Conservation (phyloP, 352 stramenopile genomes). For the Globisporangium echinulatum region DNA sequence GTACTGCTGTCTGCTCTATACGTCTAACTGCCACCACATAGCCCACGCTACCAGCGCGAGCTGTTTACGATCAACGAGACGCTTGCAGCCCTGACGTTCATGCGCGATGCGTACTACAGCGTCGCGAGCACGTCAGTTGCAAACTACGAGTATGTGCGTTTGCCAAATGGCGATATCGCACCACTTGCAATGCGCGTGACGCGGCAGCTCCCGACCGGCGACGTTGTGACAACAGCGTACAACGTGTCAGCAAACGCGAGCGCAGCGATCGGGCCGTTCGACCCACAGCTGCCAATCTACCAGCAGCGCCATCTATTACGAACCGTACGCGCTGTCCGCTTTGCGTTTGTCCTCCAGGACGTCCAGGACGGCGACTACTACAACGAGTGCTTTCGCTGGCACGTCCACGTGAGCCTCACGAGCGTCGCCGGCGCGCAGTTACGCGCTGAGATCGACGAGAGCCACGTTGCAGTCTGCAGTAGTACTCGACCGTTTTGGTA, state of each 20-base stretch:
- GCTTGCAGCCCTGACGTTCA: slow-evolving; percentile 45
- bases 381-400: slow-evolving; percentile 82
- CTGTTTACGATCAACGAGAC: slow-evolving; percentile 77
- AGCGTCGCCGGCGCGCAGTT: slow-evolving; percentile 44
- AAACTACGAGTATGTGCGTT: slow-evolving; percentile 72
- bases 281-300: slow-evolving; percentile 21
- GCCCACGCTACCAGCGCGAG: slow-evolving; percentile 52
- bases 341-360: slow-evolving; percentile 61
- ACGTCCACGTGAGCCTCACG: slow-evolving; percentile 45
- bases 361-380: slow-evolving; percentile 73
- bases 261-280: slow-evolving; percentile 51
- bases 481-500: slow-evolving; percentile 38
- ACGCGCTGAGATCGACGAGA: slow-evolving; percentile 51
- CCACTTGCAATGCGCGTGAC: slow-evolving; percentile 34
- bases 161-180: slow-evolving; percentile 18
- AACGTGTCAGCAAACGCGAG: slow-evolving; percentile 26
- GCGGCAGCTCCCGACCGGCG: slow-evolving; percentile 23
- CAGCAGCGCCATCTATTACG: slow-evolving; percentile 44
- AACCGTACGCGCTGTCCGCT: slow-evolving; percentile 32
- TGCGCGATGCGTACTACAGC: slow-evolving; percentile 76
- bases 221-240: slow-evolving; percentile 32
- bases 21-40: slow-evolving; percentile 4
- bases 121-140: slow-evolving; percentile 59
- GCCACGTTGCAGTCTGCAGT: slow-evolving; percentile 43
- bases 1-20: background rate